phyloP scores from a whole-genome alignment of 1,284 basidiomycete species.

The Taiwanofungus camphoratus region DNA sequence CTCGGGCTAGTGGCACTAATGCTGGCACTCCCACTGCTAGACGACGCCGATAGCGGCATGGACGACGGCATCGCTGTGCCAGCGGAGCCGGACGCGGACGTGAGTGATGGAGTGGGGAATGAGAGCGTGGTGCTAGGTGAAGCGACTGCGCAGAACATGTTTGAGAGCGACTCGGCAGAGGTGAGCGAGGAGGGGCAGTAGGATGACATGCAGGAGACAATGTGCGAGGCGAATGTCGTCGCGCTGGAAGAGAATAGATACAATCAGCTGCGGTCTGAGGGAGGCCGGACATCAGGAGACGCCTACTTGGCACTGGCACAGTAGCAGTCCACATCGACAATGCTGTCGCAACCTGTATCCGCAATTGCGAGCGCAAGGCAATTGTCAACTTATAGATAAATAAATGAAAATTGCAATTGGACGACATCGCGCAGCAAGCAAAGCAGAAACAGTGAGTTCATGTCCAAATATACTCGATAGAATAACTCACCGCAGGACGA shows the following conservation, averaged over 20 bases:
- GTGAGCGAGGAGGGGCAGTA: slow-evolving; percentile 19
- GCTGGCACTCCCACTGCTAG: neutral
- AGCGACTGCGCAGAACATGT: slow-evolving; percentile 25
- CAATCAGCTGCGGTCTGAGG: neutral
- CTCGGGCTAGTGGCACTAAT: neutral
- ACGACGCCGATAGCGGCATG: slow-evolving; percentile 1
- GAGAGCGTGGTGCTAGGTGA: slow-evolving; percentile 23
- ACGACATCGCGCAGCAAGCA: neutral
- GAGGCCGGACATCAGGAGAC: neutral
- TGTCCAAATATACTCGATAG: neutral
- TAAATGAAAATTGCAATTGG: neutral
- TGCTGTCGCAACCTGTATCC: slow-evolving; percentile 21
- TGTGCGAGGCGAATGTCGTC: slow-evolving; percentile 8
- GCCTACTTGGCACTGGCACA: slow-evolving; percentile 20
- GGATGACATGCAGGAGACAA: slow-evolving; percentile 16
- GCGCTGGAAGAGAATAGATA: slow-evolving; percentile 5
- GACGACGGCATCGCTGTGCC: neutral
- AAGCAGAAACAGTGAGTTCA: neutral
- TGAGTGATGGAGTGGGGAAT: slow-evolving; percentile 16
- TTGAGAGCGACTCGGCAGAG: slow-evolving; percentile 20
- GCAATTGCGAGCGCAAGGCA: slow-evolving; percentile 22
- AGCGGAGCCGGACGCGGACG: slow-evolving; percentile 7
- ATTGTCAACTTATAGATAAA: slow-evolving; percentile 15
- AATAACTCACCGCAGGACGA: slow-evolving; percentile 7
- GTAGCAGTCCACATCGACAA: slow-evolving; percentile 24